Base-by-base conservation (phyloP, 345 rosid genomes). In the Barbarea vulgaris region DNA sequence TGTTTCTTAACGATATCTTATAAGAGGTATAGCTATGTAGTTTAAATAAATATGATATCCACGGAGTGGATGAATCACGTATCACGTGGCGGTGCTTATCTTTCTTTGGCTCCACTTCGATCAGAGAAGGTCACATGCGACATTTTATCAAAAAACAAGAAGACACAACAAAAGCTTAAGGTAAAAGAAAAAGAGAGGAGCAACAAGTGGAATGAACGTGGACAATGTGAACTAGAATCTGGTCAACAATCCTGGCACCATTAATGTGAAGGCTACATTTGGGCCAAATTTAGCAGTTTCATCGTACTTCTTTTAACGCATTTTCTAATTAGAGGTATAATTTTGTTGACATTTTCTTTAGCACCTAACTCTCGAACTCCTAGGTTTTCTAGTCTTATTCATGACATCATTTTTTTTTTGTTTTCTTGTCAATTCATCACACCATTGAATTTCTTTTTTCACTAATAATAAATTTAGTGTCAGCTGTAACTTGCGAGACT, bases 171-270 rank as follows among this genome's bases (percentile, higher is more conserved):
- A 62, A 72, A 39, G 63, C 25, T 52, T n/a, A 63, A 8, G 30
- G 2, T 17, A 13, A 51, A 34, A 50, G 4, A 15, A 50, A 14
- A 25, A 53, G 3, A 52, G 12, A n/a, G 33, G 33, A 13, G 15
- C 1, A 27, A 47, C 15, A 7, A 14, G 34, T 9, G 19, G 25
- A 11, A 28, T 41, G 69, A 72, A 52, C 42, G 33, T 52, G 58
- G 70, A 73, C 70, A 28, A 3, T 39, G 6, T 61, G 19, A 27
- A 14, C 3, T 25, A 6, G 70, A 73, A 73, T 28, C 70, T 73
- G 55, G 70, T 73, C 34, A 3, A 41, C 4, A 30, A 63, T 41
- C 33, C 55, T 3, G 27, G 54, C 69, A 1, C 24, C 10, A 22
- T 36, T 15, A 24, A 9, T 21, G 19, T 65, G 31, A 14, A 7